Percentiles rank a stretch among this genome's conserved stretches.
phyloP scores from a whole-genome alignment of 495 filamentous ascomycete species.

The Glonium stellatum region DNA sequence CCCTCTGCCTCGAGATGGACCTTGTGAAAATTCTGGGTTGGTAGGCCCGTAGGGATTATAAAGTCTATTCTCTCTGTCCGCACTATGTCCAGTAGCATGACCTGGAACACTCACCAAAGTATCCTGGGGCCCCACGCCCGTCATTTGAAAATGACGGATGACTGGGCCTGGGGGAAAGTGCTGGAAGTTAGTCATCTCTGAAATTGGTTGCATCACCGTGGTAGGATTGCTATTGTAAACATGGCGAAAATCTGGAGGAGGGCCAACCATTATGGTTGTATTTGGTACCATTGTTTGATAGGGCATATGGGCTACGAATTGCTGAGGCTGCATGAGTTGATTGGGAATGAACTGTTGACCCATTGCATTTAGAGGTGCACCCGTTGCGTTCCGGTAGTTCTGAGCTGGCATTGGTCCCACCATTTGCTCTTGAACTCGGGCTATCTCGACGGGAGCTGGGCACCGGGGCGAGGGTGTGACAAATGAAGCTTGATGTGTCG shows the following conservation, averaged over 20 bases:
- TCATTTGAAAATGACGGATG: too few relatives aligned
- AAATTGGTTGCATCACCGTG: not conserved
- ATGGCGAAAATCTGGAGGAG: not conserved
- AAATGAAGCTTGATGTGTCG: not conserved
- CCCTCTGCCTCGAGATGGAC: slow-evolving; percentile 5
- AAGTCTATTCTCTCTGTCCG: not conserved
- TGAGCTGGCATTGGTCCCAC: not conserved
- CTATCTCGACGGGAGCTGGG: not conserved
- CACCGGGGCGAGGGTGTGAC: not conserved
- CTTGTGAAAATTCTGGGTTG: slow-evolving; percentile 11
- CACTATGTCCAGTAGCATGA: not conserved
- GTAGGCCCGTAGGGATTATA: slow-evolving; percentile 15
- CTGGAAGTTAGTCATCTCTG: not conserved
- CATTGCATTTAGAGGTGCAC: not conserved
- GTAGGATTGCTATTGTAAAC: not conserved
- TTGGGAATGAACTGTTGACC: not conserved
- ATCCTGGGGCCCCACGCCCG: not conserved
- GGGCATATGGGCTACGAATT: not conserved
- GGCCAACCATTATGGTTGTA: not conserved
- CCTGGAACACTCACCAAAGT: not conserved
- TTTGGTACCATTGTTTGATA: not conserved
- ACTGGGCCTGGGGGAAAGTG: not conserved
- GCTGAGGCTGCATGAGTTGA: not conserved
- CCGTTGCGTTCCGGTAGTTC: not conserved
- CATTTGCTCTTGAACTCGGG: not conserved